Evolutionary conservation across 148 eudicot species (phyloP), one percentile per base, ranked within the genome.

Genomic region (Arctostaphylos glauca): DNA sequence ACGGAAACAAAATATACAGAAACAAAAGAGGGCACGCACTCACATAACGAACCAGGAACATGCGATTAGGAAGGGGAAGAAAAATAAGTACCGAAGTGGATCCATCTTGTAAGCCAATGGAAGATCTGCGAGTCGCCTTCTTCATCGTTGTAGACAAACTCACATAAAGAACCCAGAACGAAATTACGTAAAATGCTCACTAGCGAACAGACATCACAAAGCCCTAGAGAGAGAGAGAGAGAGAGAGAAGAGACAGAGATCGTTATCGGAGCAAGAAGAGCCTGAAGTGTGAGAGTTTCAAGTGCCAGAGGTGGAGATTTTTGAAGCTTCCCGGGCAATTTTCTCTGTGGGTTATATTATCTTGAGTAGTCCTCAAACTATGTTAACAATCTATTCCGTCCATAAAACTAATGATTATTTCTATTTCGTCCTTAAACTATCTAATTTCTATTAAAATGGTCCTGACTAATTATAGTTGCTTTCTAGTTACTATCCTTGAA

Each of bases 151-250:
- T 73, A 19, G 25, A 46, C 8, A 71, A 4, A 31, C 44, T 25
- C 43, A 4, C 0, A 31, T 31, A 31, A 31, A 0, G 38, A 31
- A 31, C 38, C 38, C 38, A 1, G 38, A 31, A 31, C 38, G 38
- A 31, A 31, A n/a, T n/a, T n/a, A n/a, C n/a, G n/a, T n/a, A n/a
- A n/a, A n/a, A n/a, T n/a, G n/a, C n/a, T n/a, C n/a, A n/a, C n/a
- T n/a, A n/a, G n/a, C n/a, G n/a, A n/a, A n/a, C n/a, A n/a, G n/a
- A n/a, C n/a, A n/a, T n/a, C n/a, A n/a, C n/a, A n/a, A 21, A 64
- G 70, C 31, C 38, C 31, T 21, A 60, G 67, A n/a, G 67, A 60
- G 66, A 60, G 66, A 60, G 66, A n/a, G 66, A 60, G 68, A 62
- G 68, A 60, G 67, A 60, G 67, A 60, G 19, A 55, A 19, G n/a